Evolutionary conservation across 768 basidiomycete genomes (phyloP), one percentile per base, ranked within the genome.

Genomic region (Porpolomopsis calyptriformis): DNA sequence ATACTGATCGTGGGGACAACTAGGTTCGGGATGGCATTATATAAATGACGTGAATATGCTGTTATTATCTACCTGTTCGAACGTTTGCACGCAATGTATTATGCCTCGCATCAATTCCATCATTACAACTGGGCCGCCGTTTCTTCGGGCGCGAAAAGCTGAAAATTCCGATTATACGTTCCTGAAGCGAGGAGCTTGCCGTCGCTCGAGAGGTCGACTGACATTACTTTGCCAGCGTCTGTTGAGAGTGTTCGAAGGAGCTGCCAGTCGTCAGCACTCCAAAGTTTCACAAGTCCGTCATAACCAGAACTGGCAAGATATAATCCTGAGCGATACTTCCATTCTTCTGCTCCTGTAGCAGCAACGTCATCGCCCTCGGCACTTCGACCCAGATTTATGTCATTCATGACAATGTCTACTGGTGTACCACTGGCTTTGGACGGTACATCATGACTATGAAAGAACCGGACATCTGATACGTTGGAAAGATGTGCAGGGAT

Each of bases 261-360:
- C 56, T 90, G 91, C 96, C 96, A 99, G 57, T 99, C 96, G 60
- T 98, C 96, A 39, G 93, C 88, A 57, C 84, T 88, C 96, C 96
- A 99, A 46, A 99, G 57, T 62, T 96, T 92, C 59, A 99, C 88
- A 47, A 85, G 77, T 4, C 91, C 90, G 58, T 99, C 96, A 61
- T 97, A 98, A 3, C 96, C 93, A 3, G 88, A 71, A 53, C 88
- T 90, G 3, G 87, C 92, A 48, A 99, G 80, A 70, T 94, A 98
- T 44, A 94, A 66, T 2, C 96, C 96, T 8, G 85, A 82, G 4
- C 85, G 80, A 49, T 90, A 90, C 48, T 70, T 74, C 79, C 81
- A 83, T 51, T 89, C 83, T 50, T 86, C 80, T 42, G 69, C 63
- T 9, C 67, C 62, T 22, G 62, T 60, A 33, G 65, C 64, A 7